These are phyloP conservation scores for Ammopiptanthus mongolicus DNA, from an alignment of 306 rosid species.

Conservation along the genomic window DNA sequence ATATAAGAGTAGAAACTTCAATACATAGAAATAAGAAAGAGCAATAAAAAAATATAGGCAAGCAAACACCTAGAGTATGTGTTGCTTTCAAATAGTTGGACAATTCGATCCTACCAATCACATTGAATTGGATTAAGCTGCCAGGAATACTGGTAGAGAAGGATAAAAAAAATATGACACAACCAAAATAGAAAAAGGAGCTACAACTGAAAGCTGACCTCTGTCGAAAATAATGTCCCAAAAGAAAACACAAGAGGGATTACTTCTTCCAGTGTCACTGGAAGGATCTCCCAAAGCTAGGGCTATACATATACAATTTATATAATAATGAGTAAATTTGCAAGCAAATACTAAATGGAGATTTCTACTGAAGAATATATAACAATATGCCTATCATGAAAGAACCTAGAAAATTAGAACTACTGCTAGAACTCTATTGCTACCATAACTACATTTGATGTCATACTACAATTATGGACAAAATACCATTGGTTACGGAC, in stretches of 20 bases:
- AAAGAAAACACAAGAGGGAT: conserved; percentile 66
- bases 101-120: conserved; percentile 71
- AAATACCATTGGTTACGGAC: background rate
- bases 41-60: too few species aligned
- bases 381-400: background rate
- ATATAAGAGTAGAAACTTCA: too few species aligned
- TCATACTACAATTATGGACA: too few species aligned
- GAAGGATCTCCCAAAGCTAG: conserved; percentile 84
- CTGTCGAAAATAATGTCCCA: conserved; percentile 76
- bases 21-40: too few species aligned
- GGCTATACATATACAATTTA: conserved; percentile 49
- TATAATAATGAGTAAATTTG: conserved; percentile 25
- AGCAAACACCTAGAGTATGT: too few species aligned
- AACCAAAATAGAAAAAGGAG: background rate
- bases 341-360: background rate
- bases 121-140: conserved; percentile 7
- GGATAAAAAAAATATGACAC: background rate
- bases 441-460: background rate
- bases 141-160: background rate
- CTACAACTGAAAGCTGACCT: conserved; percentile 42
- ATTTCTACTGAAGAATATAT: background rate
- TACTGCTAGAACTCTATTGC: background rate
- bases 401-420: background rate
- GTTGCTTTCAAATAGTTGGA: conserved; percentile 76
- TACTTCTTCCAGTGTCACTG: conserved; percentile 74